Percentiles rank a stretch among this genome's conserved stretches.
phyloP scores from a whole-genome alignment of 129 eudicot species.

The Lactuca saligna region DNA sequence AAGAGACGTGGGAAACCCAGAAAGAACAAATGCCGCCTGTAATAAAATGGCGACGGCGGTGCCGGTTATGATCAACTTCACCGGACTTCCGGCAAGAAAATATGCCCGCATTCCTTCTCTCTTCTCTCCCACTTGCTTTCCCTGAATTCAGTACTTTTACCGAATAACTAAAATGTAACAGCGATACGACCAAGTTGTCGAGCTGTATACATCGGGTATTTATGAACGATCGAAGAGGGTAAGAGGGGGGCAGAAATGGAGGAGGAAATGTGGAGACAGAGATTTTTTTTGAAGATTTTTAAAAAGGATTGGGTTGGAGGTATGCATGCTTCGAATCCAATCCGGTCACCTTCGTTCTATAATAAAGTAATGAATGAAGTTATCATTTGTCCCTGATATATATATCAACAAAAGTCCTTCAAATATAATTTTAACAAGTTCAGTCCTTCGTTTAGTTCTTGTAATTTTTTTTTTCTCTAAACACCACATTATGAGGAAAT shows the following conservation, averaged over 20 bases:
- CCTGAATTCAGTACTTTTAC: constrained; percentile 15
- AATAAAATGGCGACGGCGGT: constrained; percentile 24
- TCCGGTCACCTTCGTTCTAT: constrained; percentile 2
- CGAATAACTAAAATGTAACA: constrained; percentile 28
- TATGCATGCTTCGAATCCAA: constrained; percentile 16
- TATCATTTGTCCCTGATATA: not conserved
- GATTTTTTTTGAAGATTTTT: constrained; percentile 13
- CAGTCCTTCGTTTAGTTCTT: no score
- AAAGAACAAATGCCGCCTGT: constrained; percentile 38
- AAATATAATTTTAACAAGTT: no score
- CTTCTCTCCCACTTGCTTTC: constrained; percentile 9
- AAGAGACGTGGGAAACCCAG: constrained; percentile 51
- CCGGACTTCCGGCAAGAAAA: constrained; percentile 32
- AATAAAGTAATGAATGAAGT: not conserved
- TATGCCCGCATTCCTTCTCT: constrained; percentile 40
- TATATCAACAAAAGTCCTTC: no score
- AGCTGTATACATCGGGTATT: not conserved
- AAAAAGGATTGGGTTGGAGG: constrained; percentile 19
- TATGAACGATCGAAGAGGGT: constrained; percentile 6
- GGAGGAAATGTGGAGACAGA: not conserved
- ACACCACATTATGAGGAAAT: no score
- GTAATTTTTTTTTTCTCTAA: no score
- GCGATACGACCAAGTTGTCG: not conserved
- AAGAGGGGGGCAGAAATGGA: constrained; percentile 15
- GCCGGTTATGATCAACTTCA: constrained; percentile 28